phyloP scores from a whole-genome alignment of 2,329 filamentous ascomycete genomes.

The Dichotomopilus funicola region DNA sequence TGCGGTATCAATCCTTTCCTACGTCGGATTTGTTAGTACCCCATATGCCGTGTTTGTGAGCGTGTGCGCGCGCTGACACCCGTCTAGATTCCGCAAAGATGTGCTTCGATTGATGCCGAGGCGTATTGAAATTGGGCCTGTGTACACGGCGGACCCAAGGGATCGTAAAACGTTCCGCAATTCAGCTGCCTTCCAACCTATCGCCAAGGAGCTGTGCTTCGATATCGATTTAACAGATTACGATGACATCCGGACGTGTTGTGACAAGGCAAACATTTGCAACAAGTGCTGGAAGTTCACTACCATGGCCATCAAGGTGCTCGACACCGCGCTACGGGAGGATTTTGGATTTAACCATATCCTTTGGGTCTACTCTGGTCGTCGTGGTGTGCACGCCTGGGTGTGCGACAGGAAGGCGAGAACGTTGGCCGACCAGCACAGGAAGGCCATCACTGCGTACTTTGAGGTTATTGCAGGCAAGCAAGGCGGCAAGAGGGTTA shows the following conservation, averaged over 20 bases:
- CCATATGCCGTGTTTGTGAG: neutral
- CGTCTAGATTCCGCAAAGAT: constrained; percentile 72
- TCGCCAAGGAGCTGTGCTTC: constrained; percentile 93
- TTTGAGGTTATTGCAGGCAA: constrained; percentile 83
- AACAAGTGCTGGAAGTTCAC: constrained; percentile 94
- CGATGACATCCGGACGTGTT: constrained; percentile 93
- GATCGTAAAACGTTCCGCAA: constrained; percentile 85
- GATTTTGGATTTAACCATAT: constrained; percentile 98
- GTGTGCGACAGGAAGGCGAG: constrained; percentile 87
- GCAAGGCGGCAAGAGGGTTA: constrained; percentile 81
- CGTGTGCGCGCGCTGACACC: constrained; percentile 5
- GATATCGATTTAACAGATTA: constrained; percentile 99
- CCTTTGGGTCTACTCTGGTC: constrained; percentile 96
- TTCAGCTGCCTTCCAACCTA: constrained; percentile 72
- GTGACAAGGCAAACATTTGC: constrained; percentile 88
- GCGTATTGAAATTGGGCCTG: constrained; percentile 97
- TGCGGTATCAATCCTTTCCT: constrained; percentile 74
- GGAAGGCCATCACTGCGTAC: constrained; percentile 80
- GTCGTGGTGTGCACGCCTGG: constrained; percentile 96
- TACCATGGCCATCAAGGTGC: constrained; percentile 93
- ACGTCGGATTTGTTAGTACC: constrained; percentile 45
- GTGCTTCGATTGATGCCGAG: constrained; percentile 81
- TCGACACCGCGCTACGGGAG: constrained; percentile 79
- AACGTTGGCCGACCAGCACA: constrained; percentile 75
- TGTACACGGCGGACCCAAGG: constrained; percentile 88